Evolutionary conservation across 768 basidiomycete genomes (phyloP).

Genomic region (Naganishia vishniacii): DNA sequence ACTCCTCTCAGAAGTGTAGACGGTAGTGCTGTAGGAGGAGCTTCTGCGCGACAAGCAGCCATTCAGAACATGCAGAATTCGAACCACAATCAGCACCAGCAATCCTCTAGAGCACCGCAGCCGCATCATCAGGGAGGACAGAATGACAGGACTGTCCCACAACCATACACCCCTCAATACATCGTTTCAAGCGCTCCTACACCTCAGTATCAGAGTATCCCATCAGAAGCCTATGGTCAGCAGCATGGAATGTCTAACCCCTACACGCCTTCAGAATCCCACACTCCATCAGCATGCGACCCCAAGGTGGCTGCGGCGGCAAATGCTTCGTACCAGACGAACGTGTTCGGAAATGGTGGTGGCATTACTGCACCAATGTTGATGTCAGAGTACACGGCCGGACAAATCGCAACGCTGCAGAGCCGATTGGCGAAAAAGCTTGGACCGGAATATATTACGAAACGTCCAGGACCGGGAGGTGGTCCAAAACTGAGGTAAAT

Average conservation of each 20-base stretch:
- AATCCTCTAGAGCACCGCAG: neutral
- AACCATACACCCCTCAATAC: constrained; percentile 23
- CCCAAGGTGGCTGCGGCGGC: constrained; percentile 12
- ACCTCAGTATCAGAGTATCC: neutral
- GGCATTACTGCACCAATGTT: constrained; percentile 44
- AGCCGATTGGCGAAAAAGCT: constrained; percentile 77
- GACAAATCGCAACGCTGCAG: constrained; percentile 67
- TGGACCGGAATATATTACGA: constrained; percentile 88
- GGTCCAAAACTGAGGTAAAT: constrained; percentile 26
- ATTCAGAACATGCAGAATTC: constrained; percentile 17
- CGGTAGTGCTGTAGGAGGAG: constrained; percentile 10
- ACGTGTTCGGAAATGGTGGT: constrained; percentile 14
- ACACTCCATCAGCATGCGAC: neutral
- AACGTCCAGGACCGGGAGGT: constrained; percentile 73
- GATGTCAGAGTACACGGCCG: constrained; percentile 61
- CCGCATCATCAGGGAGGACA: neutral
- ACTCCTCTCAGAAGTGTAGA: constrained; percentile 15
- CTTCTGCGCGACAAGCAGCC: constrained; percentile 18
- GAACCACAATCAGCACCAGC: constrained; percentile 15
- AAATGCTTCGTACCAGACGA: constrained; percentile 12
- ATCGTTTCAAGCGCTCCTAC: constrained; percentile 3
- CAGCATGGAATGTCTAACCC: constrained; percentile 16
- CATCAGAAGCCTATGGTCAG: constrained; percentile 3
- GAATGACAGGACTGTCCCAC: neutral
- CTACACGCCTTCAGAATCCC: neutral